A percentile compares a stretch with the other conserved stretches of the same genome.
These are phyloP conservation scores for Cyclotella kingstonii DNA, from an alignment of 108 stramenopile species.

Conservation along the genomic window DNA sequence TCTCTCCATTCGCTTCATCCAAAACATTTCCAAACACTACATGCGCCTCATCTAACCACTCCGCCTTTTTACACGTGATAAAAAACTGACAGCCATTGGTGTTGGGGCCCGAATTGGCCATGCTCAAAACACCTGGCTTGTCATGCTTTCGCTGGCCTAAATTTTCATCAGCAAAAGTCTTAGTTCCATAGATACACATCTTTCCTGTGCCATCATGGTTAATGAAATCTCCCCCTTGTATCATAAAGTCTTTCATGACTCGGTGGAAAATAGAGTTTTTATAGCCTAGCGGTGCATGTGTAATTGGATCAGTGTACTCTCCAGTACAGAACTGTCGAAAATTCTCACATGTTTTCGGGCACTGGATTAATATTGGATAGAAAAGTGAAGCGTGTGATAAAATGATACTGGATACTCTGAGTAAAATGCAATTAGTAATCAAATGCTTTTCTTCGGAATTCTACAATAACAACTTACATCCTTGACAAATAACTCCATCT, in stretches of 20 bases:
- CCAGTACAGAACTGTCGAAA: conserved; percentile 87
- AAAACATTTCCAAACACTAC: conserved; percentile 95
- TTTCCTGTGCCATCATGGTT: conserved; percentile 92
- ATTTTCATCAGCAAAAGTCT: conserved; percentile 94
- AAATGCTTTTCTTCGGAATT: conserved; percentile 12
- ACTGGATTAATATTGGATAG: conserved; percentile 20
- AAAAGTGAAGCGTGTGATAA: neutral
- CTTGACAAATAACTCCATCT: conserved; percentile 92
- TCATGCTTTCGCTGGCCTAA: conserved; percentile 84
- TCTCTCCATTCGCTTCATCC: conserved; percentile 78
- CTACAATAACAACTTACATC: conserved; percentile 55
- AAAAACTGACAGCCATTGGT: conserved; percentile 98
- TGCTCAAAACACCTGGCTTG: conserved; percentile 86
- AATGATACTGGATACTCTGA: neutral
- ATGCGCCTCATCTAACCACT: conserved; percentile 94
- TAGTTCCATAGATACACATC: conserved; percentile 73
- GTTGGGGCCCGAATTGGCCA: conserved; percentile 94
- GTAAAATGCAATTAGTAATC: neutral
- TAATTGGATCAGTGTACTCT: conserved; percentile 58
- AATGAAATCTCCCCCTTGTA: conserved; percentile 94
- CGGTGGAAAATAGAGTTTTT: conserved; percentile 91
- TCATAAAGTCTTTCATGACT: conserved; percentile 92
- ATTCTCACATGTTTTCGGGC: conserved; percentile 95
- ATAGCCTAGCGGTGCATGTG: conserved; percentile 84
- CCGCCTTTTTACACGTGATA: conserved; percentile 90